Evolutionary conservation across 352 stramenopile genomes (phyloP).

Genomic region (Aphanomyces astaci): DNA sequence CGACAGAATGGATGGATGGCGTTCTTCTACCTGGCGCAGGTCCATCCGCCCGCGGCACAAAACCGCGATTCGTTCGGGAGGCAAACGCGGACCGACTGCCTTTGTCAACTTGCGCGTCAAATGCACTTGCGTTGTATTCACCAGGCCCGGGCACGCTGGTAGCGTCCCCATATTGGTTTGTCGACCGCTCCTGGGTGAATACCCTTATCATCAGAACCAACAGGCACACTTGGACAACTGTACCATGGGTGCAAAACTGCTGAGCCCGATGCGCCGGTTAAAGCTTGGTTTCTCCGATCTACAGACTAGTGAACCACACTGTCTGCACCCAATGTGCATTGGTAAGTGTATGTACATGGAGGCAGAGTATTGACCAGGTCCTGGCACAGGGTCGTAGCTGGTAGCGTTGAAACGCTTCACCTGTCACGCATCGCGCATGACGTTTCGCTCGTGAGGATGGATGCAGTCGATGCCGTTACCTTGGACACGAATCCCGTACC

Average conservation of each 20-base stretch:
- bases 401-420: slow-evolving; percentile 58
- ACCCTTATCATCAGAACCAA: not conserved
- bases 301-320: too few relatives aligned
- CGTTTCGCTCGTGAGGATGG: too few relatives aligned
- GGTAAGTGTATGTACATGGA: too few relatives aligned
- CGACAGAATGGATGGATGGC: too few relatives aligned
- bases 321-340: too few relatives aligned
- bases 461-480: too few relatives aligned
- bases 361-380: slow-evolving; percentile 59
- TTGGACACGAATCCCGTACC: slow-evolving; percentile 74
- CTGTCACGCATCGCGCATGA: not conserved
- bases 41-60: slow-evolving; percentile 35
- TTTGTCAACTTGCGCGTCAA: not conserved
- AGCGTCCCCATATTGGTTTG: slow-evolving; percentile 9
- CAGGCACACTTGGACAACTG: not conserved
- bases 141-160: slow-evolving; percentile 18
- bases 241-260: slow-evolving; percentile 55
- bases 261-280: slow-evolving; percentile 63
- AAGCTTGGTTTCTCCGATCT: slow-evolving; percentile 39
- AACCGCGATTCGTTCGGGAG: slow-evolving; percentile 53
- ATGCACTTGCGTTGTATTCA: slow-evolving; percentile 10
- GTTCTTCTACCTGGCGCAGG: slow-evolving; percentile 38
- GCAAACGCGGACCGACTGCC: slow-evolving; percentile 51
- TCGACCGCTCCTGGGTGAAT: slow-evolving; percentile 6
- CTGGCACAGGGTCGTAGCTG: slow-evolving; percentile 39